These are phyloP conservation scores for Mortierella sp. DNA, from an alignment of 371 early-diverging fungal species.

Conservation along the genomic window DNA sequence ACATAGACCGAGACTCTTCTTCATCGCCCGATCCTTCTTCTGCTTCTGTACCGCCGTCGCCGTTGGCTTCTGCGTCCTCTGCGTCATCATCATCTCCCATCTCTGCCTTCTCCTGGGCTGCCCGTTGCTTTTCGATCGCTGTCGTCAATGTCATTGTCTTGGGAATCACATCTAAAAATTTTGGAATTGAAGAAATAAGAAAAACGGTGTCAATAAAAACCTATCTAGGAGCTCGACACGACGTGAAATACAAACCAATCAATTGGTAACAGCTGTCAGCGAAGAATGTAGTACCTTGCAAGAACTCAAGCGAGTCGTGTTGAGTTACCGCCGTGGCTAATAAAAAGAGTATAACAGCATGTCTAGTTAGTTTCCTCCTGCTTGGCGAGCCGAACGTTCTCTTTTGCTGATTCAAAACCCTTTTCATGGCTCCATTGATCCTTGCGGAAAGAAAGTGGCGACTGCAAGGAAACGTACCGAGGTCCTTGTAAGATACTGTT, in stretches of 20 bases:
- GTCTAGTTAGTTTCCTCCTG: neutral
- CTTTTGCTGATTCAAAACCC: too few relatives aligned
- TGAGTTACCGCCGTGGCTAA: conserved; percentile 55
- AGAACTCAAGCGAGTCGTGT: conserved; percentile 52
- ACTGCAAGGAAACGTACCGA: conserved; percentile 62
- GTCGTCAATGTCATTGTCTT: conserved; percentile 68
- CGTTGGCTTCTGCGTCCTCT: conserved; percentile 38
- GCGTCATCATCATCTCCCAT: conserved; percentile 29
- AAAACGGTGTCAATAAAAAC: neutral
- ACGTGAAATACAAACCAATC: too few relatives aligned
- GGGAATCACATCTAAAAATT: conserved; percentile 64
- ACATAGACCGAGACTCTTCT: conserved; percentile 27
- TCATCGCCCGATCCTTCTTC: conserved; percentile 17
- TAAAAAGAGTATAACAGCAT: neutral
- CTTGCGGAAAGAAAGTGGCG: neutral
- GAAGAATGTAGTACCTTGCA: conserved; percentile 42
- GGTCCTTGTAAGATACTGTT: conserved; percentile 82
- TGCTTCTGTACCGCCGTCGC: neutral
- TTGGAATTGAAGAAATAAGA: neutral
- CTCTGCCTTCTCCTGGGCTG: conserved; percentile 59
- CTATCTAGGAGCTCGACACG: too few relatives aligned
- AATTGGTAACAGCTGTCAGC: too few relatives aligned
- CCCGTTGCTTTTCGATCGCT: conserved; percentile 69
- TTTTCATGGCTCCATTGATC: neutral
- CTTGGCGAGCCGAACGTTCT: too few relatives aligned